Base-by-base conservation (phyloP, 208 protist species). In the Trypanosoma rangeli region DNA sequence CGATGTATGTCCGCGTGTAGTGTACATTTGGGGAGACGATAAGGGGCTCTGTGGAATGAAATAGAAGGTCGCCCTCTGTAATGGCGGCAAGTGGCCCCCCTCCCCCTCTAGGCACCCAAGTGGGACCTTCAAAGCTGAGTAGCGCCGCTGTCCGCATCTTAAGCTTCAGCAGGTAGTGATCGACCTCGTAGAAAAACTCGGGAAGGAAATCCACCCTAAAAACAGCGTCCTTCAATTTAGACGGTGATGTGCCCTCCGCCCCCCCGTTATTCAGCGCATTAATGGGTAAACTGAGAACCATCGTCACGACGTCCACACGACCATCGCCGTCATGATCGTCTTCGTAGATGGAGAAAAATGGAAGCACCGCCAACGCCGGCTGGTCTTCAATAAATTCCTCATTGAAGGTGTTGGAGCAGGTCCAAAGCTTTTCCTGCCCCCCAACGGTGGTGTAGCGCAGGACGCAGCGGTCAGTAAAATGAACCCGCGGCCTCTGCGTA, bases 361-460 rank as follows among this genome's bases (percentile, higher is more conserved):
- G 84, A 12, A 84, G 28, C 7, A 89, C 68, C 2, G 57, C 66
- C 58, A 90, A 63, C 2, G 67, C 35, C 18, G 26, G 50, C 12
- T 73, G 74, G 20, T 66, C 83, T 39, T 75, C 42, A 9, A 94
- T 24, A 54, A 77, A 80, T 5, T 76, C 37, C 31, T 71, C 65
- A 48, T 93, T 91, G 54, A 95, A 83, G 5, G 59, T 20, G 10
- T 86, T 82, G 2, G 84, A 86, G 74, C 85, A 92, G 1, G 85
- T 89, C 90, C 90, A 95, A 8, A 93, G 64, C 42, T 86, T 83
- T 56, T 93, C 85, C 58, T 83, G 62, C 28, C 87, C 87, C 0
- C 68, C 55, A 28, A 90, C 59, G 4, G 90, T 93, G 10, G 74
- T 80, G 22, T 84, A 80, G n/a, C 73, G 81, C 49, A 93, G 58